Evolutionary conservation across 257 asterid genomes (phyloP).

Genomic region (Phtheirospermum japonicum): DNA sequence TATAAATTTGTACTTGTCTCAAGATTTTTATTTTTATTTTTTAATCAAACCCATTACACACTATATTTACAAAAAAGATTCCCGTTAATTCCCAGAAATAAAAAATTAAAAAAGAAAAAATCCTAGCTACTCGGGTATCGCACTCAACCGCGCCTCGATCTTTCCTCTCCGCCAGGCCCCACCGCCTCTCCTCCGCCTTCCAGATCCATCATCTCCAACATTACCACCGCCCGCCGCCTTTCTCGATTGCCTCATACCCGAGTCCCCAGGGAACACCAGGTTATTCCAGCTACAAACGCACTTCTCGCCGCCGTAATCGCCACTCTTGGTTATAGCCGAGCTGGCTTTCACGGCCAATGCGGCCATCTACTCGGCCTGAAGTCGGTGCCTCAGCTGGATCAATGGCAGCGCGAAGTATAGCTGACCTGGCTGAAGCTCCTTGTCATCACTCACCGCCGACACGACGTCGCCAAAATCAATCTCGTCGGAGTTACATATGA

Average conservation of each 20-base stretch:
- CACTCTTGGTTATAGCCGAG: constrained; percentile 61
- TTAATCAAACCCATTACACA: constrained; percentile 14
- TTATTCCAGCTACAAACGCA: constrained; percentile 52
- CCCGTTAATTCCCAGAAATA: constrained; percentile 17
- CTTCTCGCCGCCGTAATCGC: constrained; percentile 44
- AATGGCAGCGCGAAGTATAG: too few species aligned
- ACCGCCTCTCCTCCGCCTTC: constrained; percentile 29
- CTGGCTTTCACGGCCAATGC: constrained; percentile 97
- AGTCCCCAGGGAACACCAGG: constrained; percentile 34
- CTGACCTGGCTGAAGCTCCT: too few species aligned
- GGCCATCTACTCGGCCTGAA: constrained; percentile 92
- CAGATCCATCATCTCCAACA: constrained; percentile 31
- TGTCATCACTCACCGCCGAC: too few species aligned
- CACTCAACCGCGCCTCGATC: too few species aligned
- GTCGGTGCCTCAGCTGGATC: too few species aligned
- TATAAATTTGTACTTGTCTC: too few species aligned
- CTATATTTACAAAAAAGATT: constrained; percentile 36
- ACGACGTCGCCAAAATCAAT: too few species aligned
- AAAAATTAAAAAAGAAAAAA: constrained; percentile 15
- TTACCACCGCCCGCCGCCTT: constrained; percentile 26
- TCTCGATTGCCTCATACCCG: constrained; percentile 27
- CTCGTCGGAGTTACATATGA: too few species aligned
- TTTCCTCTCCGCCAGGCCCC: too few species aligned
- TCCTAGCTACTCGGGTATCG: constrained; percentile 63
- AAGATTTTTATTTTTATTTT: too few species aligned